Evolutionary conservation across 2,329 filamentous ascomycete species (phyloP).

Genomic region (Apiospora marii): DNA sequence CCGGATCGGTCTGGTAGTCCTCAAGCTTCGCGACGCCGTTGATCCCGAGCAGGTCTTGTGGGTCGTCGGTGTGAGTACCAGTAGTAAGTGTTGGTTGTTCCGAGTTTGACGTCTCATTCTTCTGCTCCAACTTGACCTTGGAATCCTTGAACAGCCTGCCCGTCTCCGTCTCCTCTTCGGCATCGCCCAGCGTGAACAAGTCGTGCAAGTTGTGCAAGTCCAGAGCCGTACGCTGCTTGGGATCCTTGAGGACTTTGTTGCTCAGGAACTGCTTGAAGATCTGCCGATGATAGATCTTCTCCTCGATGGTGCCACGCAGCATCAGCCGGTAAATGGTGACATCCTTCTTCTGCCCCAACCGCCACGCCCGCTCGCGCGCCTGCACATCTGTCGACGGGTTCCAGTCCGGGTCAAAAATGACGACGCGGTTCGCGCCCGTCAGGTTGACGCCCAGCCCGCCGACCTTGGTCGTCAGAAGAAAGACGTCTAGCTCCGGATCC

Average conservation of each 20-base stretch:
- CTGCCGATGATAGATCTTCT: constrained; percentile 98
- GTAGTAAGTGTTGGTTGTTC: constrained; percentile 22
- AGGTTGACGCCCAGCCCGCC: constrained; percentile 93
- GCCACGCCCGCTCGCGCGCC: constrained; percentile 94
- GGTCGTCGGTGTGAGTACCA: constrained; percentile 28
- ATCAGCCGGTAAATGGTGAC: constrained; percentile 98
- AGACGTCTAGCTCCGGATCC: constrained; percentile 80
- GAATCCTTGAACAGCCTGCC: constrained; percentile 88
- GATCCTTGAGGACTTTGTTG: constrained; percentile 94
- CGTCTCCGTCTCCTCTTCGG: constrained; percentile 79
- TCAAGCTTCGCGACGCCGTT: constrained; percentile 42
- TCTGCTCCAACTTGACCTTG: constrained; percentile 69
- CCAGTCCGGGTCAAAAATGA: constrained; percentile 99
- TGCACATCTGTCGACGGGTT: constrained; percentile 97
- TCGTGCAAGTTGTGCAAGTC: constrained; percentile 91
- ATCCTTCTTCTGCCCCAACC: constrained; percentile 91
- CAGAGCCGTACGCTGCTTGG: constrained; percentile 91
- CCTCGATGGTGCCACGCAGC: constrained; percentile 96
- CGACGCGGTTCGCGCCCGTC: constrained; percentile 93
- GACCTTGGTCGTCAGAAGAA: constrained; percentile 93
- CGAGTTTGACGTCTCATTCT: constrained; percentile 39
- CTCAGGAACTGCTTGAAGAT: constrained; percentile 98
- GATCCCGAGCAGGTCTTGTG: constrained; percentile 44
- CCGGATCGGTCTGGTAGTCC: constrained; percentile 53
- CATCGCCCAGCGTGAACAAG: constrained; percentile 80